These are phyloP conservation scores for Spencermartinsiella europaea DNA, from an alignment of 805 yeast genomes.

Conservation along the genomic window DNA sequence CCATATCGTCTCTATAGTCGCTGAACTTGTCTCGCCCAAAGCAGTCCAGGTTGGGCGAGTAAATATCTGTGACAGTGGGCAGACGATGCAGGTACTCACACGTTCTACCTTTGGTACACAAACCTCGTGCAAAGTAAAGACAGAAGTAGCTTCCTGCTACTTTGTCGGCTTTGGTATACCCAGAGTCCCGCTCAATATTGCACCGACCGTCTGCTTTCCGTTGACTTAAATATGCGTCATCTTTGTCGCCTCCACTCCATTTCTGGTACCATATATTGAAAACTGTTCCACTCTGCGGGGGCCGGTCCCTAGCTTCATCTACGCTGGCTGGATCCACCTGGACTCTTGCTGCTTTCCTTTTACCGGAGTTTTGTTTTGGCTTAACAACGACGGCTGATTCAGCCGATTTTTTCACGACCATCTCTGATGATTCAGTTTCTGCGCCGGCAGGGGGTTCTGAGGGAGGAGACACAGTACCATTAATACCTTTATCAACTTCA, in stretches of 20 bases:
- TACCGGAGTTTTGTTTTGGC: no score
- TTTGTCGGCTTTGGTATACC: conserved; percentile 66
- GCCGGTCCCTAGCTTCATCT: conserved; percentile 48
- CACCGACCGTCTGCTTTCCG: conserved; percentile 55
- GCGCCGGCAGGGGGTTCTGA: no score
- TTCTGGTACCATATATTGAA: conserved; percentile 85
- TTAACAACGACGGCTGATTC: no score
- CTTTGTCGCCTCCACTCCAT: conserved; percentile 75
- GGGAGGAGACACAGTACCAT: no score
- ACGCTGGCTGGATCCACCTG: conserved; percentile 65
- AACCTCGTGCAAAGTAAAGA: conserved; percentile 81
- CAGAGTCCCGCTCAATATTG: conserved; percentile 58
- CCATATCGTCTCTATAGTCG: conserved; percentile 86
- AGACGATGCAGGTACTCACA: conserved; percentile 77
- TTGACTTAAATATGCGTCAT: conserved; percentile 34
- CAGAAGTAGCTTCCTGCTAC: conserved; percentile 53
- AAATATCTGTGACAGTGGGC: conserved; percentile 56
- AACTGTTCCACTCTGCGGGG: conserved; percentile 73
- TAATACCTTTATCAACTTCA: no score
- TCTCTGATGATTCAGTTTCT: no score
- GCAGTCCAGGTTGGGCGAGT: conserved; percentile 69
- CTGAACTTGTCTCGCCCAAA: conserved; percentile 87
- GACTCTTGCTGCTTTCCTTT: conserved; percentile 47
- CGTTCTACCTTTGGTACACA: conserved; percentile 70
- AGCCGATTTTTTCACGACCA: no score